Evolutionary conservation across 768 basidiomycete genomes (phyloP), one percentile per base, ranked within the genome.

Genomic region (Collybiopsis confluens): DNA sequence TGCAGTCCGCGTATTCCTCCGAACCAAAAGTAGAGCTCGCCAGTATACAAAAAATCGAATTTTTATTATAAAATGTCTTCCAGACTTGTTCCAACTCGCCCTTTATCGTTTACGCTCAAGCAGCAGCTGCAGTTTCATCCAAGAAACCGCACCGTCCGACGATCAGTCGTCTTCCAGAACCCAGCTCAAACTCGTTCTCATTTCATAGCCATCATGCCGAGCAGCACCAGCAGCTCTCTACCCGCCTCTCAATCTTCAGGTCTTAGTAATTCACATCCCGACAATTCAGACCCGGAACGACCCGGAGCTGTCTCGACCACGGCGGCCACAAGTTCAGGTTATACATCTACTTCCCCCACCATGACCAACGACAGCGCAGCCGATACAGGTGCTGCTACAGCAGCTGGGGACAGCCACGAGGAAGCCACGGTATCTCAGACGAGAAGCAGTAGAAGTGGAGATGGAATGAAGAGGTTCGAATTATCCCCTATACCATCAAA

Each of bases 401-500:
- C 3, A n/a, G 3, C 21, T 11, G 35, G 13, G 2, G 18, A 30
- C 37, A 35, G 20, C 20, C 23, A 48, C 30, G 47, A 20, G 1
- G 8, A 20, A 23, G 18, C 20, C n/a, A 46, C 27, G 33, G n/a
- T n/a, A 35, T 27, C 18, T 36, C 46, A 47, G 23, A 48, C 47
- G 30, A 48, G 47, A 35, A 48, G 47, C 20, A 33, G 47, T 16
- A 48, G 47, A 35, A 48, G 47, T 26, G 47, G 47, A 26, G 47
- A 48, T 24, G 47, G 47, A 20, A 36, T 48, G 35, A 37, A 48
- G 16, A 37, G 52, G 23, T 86, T 85, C 64, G 64, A 76, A 2
- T 59, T 80, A 41, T 86, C 87, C 1, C 74, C 81, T 18, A 62
- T 85, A 23, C 83, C 86, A 5, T 23, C 47, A 21, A 65, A 68